Conservation (phyloP, 2,329 filamentous ascomycete species). For the Elsinoe ampelina region DNA sequence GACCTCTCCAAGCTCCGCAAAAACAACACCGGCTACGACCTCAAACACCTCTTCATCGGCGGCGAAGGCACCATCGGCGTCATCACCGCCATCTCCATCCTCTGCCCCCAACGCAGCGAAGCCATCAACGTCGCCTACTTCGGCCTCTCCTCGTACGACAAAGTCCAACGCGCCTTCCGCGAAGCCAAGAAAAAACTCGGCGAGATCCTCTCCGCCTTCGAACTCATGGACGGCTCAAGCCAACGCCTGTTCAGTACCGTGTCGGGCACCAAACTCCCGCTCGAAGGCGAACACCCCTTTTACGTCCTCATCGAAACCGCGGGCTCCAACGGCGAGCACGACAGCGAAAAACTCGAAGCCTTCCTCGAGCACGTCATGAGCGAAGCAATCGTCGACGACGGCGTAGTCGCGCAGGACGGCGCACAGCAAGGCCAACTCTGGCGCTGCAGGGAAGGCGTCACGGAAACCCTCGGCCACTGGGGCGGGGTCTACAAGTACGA, state of each 20-base stretch:
- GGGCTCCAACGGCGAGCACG: constrained; percentile 87
- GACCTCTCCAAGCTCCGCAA: constrained; percentile 83
- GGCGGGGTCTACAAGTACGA: constrained; percentile 99
- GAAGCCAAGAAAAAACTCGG: constrained; percentile 84
- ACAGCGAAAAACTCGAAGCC: constrained; percentile 75
- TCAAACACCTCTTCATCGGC: constrained; percentile 95
- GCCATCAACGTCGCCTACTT: constrained; percentile 95
- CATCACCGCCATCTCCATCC: constrained; percentile 80
- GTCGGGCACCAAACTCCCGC: constrained; percentile 66
- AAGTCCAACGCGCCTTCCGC: constrained; percentile 75
- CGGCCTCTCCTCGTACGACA: constrained; percentile 79
- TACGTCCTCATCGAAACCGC: constrained; percentile 97
- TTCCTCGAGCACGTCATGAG: constrained; percentile 92
- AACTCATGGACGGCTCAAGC: constrained; percentile 84
- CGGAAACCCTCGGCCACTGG: constrained; percentile 79
- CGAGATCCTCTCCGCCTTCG: constrained; percentile 94
- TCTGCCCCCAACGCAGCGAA: constrained; percentile 77
- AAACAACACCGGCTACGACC: constrained; percentile 97
- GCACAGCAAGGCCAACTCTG: constrained; percentile 80
- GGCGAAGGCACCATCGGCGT: constrained; percentile 91
- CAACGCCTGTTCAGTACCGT: constrained; percentile 69
- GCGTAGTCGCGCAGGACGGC: constrained; percentile 85
- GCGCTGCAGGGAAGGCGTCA: constrained; percentile 88
- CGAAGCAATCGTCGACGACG: constrained; percentile 76
- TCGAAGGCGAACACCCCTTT: constrained; percentile 80